Evolutionary conservation across 371 early-diverging fungal genomes (phyloP), one percentile per base, ranked within the genome.

Genomic region (Circinella umbellata): DNA sequence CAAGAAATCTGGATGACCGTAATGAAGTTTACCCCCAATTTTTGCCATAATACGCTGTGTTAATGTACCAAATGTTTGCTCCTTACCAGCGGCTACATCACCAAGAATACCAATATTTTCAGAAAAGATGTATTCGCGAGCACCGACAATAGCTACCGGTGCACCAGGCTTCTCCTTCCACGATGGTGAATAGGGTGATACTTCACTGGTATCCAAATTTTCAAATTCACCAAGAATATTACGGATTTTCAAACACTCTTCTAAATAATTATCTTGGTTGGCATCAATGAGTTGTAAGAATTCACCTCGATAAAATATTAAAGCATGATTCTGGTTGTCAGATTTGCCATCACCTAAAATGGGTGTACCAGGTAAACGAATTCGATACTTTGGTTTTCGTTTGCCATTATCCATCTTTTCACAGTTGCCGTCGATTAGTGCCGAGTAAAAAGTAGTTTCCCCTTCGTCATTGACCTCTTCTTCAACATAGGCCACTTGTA

Each of bases 1-100:
- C 68, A 95, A 81, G 69, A 95, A 95, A 80, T 96, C 97, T 1
- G 96, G 96, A 75, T 96, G 96, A 3, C 97, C 96, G 75, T 96
- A 96, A 71, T 94, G 94, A 46, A 93, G 81, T 76, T 80, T 90
- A 69, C 91, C 94, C 38, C 94, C 94, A 71, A 96, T 88, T 70
- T 89, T 92, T 20, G 94, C 91, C 90, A 92, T 93, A 67, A 94
- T 91, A 35, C 95, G 89, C 78, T 95, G 95, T 4, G 93, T 91
- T 27, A 96, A 76, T 5, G 95, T 95, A 68, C 96, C 95, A 78
- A 95, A 96, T 0, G 93, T 92, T 64, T 93, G 93, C 68, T 95
- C 96, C 79, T 94, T 95, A 39, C 95, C 94, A 36, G 96, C 96
- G 9, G 96, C 94, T 39, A 95, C 90, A 75, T 96, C 96, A 61